Evolutionary conservation across 495 filamentous ascomycete species (phyloP).

Genomic region (Sporormia fimetaria): DNA sequence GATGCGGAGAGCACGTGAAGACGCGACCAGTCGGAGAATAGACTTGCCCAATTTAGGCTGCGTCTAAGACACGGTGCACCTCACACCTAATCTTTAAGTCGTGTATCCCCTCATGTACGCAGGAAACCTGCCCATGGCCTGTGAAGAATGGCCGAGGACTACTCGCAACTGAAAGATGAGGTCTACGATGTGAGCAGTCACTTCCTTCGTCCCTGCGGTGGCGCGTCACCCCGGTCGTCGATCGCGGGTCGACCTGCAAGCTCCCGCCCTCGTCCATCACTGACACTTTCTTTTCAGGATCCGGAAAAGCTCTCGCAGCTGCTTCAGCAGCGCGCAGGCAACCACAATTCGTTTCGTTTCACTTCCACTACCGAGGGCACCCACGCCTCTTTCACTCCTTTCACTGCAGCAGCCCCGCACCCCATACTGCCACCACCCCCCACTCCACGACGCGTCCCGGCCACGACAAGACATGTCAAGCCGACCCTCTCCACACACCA

Average conservation of each 20-base stretch:
- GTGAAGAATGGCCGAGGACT: constrained; percentile 6
- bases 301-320: constrained; percentile 20
- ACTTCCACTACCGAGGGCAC: constrained; percentile 4
- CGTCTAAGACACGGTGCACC: constrained; percentile 5
- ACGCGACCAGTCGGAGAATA: constrained; percentile 10
- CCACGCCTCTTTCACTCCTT: background rate
- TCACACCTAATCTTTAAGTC: too few relatives aligned
- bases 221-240: constrained; percentile 17
- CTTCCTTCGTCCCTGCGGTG: constrained; percentile 3
- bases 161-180: constrained; percentile 16
- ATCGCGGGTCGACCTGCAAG: constrained; percentile 14
- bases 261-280: background rate
- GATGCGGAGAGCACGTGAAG: constrained; percentile 1
- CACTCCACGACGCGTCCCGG: constrained; percentile 9
- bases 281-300: constrained; percentile 10
- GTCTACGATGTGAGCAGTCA: constrained; percentile 21
- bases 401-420: background rate
- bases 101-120: too few relatives aligned
- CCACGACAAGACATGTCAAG: constrained; percentile 7
- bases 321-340: constrained; percentile 17
- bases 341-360: constrained; percentile 5
- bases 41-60: too few relatives aligned
- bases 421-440: background rate
- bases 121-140: background rate
- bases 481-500: constrained; percentile 10